Evolutionary conservation across 2,329 filamentous ascomycete genomes (phyloP).

Genomic region (Arachnopeziza araneosa): DNA sequence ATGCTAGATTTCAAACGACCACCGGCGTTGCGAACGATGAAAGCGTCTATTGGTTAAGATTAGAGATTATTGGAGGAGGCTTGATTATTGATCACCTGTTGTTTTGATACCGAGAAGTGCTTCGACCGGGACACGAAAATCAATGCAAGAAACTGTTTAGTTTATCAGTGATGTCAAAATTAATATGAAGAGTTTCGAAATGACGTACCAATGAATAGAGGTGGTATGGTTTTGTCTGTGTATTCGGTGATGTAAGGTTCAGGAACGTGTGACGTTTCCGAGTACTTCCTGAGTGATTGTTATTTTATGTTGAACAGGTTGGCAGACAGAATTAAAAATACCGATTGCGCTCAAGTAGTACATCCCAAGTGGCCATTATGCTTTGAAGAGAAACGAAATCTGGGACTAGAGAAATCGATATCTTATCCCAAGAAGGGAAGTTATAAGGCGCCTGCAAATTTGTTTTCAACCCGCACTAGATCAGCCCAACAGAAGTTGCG

Average conservation of each 20-base stretch:
- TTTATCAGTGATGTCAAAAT: neutral
- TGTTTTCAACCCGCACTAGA: neutral
- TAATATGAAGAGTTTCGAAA: neutral
- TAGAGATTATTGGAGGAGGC: neutral
- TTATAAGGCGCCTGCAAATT: neutral
- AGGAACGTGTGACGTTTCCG: slow-evolving; percentile 2
- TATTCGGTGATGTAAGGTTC: slow-evolving; percentile 1
- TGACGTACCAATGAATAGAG: neutral
- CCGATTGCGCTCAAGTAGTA: slow-evolving; percentile 3
- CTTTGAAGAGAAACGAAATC: neutral
- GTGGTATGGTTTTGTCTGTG: neutral
- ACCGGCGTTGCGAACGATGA: slow-evolving; percentile 3
- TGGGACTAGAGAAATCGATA: neutral
- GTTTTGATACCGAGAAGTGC: slow-evolving; percentile 2
- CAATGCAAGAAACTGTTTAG: slow-evolving; percentile 2
- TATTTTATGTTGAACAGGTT: neutral
- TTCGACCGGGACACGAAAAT: slow-evolving; percentile 2
- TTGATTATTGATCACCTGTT: neutral
- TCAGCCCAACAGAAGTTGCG: neutral
- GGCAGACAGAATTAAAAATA: neutral
- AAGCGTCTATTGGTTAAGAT: neutral
- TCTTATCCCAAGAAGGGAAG: neutral
- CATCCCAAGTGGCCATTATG: slow-evolving; percentile 5
- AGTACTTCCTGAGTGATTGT: slow-evolving; percentile 1
- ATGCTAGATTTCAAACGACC: slow-evolving; percentile 1